These are phyloP conservation scores for Kwoniella pini DNA, from an alignment of 768 basidiomycete species.

Conservation along the genomic window DNA sequence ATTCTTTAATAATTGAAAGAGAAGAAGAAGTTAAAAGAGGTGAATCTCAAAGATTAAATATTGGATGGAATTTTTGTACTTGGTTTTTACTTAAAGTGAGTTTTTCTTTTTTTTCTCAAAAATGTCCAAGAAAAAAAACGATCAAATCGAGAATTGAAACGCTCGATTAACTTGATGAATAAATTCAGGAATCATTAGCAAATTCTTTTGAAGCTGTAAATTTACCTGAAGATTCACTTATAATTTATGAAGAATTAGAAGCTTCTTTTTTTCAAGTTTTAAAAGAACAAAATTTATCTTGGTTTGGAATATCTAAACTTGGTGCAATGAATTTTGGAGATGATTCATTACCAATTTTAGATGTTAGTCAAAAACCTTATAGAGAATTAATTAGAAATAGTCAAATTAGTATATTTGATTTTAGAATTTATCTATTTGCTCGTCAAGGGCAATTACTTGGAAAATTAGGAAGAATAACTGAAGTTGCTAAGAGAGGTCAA, in stretches of 20 bases:
- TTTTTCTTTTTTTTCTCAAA: not conserved
- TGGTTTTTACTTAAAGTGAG: conserved; percentile 92
- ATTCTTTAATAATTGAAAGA: conserved; percentile 70
- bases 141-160: no score
- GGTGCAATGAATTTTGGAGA: conserved; percentile 71
- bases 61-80: conserved; percentile 98
- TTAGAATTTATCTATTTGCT: conserved; percentile 84
- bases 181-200: conserved; percentile 81
- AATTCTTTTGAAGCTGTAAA: conserved; percentile 87
- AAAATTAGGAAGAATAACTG: conserved; percentile 66
- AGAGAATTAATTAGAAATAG: conserved; percentile 85
- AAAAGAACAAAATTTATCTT: conserved; percentile 64
- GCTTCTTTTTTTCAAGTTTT: conserved; percentile 64
- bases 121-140: no score
- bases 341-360: conserved; percentile 79
- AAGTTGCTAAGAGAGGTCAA: conserved; percentile 70
- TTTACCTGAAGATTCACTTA: conserved; percentile 82
- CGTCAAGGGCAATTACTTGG: conserved; percentile 78
- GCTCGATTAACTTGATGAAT: not conserved
- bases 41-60: conserved; percentile 84
- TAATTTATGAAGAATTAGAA: conserved; percentile 90
- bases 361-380: conserved; percentile 76
- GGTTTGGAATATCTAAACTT: conserved; percentile 75
- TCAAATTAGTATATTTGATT: conserved; percentile 89
- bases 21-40: conserved; percentile 90